Base-by-base conservation (phyloP, 257 asterid genomes). In the Linaria vulgaris region DNA sequence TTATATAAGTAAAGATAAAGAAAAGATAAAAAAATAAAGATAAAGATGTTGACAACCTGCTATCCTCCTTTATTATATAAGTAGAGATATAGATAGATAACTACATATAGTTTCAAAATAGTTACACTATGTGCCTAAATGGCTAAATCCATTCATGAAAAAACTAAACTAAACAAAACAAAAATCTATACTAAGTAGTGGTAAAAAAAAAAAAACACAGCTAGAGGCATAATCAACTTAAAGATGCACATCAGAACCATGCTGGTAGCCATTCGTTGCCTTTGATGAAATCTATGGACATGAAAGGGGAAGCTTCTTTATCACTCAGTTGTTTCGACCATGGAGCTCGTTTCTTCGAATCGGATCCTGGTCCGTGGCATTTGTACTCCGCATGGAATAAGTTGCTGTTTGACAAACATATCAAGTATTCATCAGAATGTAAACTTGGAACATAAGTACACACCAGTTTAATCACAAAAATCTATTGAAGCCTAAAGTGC, bases 211-310 rank as follows among this genome's bases (percentile, higher is more conserved):
- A 24, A 47, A 47, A 30, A 12, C 37, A 61, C 3, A 63, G 41
- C 17, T 39, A 25, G 57, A 67, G 63, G 60, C 64, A 52, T 53
- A 38, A 23, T 8, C 7, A 23, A 8, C n/a, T 3, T 41, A 12
- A 46, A 64, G 54, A 37, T 59, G 69, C 65, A 46, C 44, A 61
- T 80, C 68, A 83, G 12, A 72, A 54, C 85, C 83, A 82, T 50
- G 87, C 87, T 5, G 85, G 95, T 11, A 87, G 79, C 96, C 97
- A 90, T 44, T 83, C 84, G 59, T 69, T 80, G 61, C 95, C 97
- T 34, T 78, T 52, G 79, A 90, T 82, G 78, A 73, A 90, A 62
- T 85, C 78, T 25, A 81, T 47, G 11, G 91, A 68, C 63, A 78
- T 59, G 19, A 81, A 87, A 1, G 78, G 69, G 0, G 71, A 65